Base-by-base conservation (phyloP, 176 grass and related monocot species). In the Aegilops speltoides region DNA sequence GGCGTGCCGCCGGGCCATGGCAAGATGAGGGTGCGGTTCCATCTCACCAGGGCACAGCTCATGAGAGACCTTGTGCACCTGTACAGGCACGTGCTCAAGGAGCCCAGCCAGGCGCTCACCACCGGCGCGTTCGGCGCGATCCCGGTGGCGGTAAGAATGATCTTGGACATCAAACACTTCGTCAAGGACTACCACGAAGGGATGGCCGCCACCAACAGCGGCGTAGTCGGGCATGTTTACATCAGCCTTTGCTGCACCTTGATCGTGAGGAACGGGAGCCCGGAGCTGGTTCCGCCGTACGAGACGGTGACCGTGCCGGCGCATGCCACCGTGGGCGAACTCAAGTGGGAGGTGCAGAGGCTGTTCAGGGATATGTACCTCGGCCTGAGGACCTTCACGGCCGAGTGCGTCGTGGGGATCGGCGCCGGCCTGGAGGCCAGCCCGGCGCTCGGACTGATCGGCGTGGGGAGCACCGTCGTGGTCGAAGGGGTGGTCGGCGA, bases 131-230 rank as follows among this genome's bases (percentile, higher is more conserved):
- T 95, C 24, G 82, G 79, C 72, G 90, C 88, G 3, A 92, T 95
- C 83, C 89, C 86, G 11, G 68, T 91, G 81, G 93, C 86, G 0
- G 91, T 83, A 10, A 84, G 89, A 46, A 91, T 92, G 86, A 74
- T 95, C 75, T 9, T 94, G 50, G 96, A 98, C 79, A 94, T 85
- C 62, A 98, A 95, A 28, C 86, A 91, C 86, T 94, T 93, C 80
- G 90, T 96, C 40, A 98, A 94, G 57, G 93, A 94, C 34, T 91
- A 88, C 79, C 85, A 90, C 74, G 78, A 93, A 78, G 83, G 48
- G 14, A 25, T 83, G 36, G 33, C 22, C 22, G 62, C 79, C 15
- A 52, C 62, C 68, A 85, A 73, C 81, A 68, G 79, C 2, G 50
- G 75, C 50, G 68, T 64, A 36, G 19, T 61, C 3, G 68, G 93